These are phyloP conservation scores for Botrytis byssoidea DNA, from an alignment of 2,329 filamentous ascomycete genomes.

Conservation along the genomic window DNA sequence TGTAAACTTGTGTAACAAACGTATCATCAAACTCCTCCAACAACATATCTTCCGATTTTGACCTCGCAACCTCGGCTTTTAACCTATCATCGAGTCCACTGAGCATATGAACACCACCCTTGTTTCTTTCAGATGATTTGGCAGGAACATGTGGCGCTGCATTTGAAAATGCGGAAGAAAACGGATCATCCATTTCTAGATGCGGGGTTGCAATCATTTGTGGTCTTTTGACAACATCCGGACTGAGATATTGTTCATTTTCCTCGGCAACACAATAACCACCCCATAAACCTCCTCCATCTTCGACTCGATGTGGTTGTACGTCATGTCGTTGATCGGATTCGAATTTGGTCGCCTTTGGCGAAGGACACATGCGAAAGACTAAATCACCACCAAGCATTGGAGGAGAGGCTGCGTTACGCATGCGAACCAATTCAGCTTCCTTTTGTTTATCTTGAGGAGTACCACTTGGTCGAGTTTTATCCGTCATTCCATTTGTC, in stretches of 20 bases:
- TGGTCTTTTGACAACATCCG: slow-evolving; percentile 34
- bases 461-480: slow-evolving; percentile 24
- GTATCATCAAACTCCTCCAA: slow-evolving; percentile 72
- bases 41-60: slow-evolving; percentile 41
- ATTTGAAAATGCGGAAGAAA: slow-evolving; percentile 35
- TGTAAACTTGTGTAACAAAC: slow-evolving; percentile 95
- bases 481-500: slow-evolving; percentile 39
- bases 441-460: slow-evolving; percentile 34
- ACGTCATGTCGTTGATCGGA: slow-evolving; percentile 64
- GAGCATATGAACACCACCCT: slow-evolving; percentile 36
- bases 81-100: slow-evolving; percentile 35
- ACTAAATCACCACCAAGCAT: slow-evolving; percentile 82
- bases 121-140: slow-evolving; percentile 15
- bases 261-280: slow-evolving; percentile 59
- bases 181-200: slow-evolving; percentile 40
- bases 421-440: slow-evolving; percentile 50
- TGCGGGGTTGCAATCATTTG: slow-evolving; percentile 42
- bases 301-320: slow-evolving; percentile 53
- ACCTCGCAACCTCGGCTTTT: slow-evolving; percentile 31
- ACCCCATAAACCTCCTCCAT: slow-evolving; percentile 71
- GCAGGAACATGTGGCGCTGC: slow-evolving; percentile 22
- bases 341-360: slow-evolving; percentile 80
- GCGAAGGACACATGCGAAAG: slow-evolving; percentile 80
- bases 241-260: slow-evolving; percentile 40
- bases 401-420: slow-evolving; percentile 66